Evolutionary conservation across 768 basidiomycete genomes (phyloP).

Genomic region (Candolleomyces aberdarensis): DNA sequence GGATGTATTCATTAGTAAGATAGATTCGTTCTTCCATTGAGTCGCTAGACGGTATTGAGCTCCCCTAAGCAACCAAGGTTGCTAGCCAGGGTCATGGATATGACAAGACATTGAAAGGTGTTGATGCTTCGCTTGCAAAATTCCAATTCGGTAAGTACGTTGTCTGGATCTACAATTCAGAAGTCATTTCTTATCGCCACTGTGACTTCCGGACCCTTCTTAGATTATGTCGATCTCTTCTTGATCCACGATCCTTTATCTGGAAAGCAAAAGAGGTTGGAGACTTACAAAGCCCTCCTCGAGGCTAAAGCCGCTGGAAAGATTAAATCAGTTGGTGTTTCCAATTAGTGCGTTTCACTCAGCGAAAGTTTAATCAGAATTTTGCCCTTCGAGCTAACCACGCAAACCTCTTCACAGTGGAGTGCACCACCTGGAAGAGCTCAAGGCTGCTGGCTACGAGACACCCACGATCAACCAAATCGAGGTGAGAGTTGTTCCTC

Average conservation of each 20-base stretch:
- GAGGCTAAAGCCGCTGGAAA: conserved; percentile 64
- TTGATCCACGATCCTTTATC: conserved; percentile 73
- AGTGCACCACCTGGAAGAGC: conserved; percentile 72
- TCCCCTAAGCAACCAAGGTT: conserved; percentile 8
- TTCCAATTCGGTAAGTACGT: conserved; percentile 53
- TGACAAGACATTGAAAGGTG: conserved; percentile 51
- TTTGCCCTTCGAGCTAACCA: not conserved
- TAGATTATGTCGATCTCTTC: conserved; percentile 40
- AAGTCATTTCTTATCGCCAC: too few relatives aligned
- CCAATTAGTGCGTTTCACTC: conserved; percentile 63
- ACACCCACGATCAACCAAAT: conserved; percentile 79
- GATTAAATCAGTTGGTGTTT: conserved; percentile 73
- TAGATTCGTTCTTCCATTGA: not conserved
- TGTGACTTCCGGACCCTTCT: not conserved
- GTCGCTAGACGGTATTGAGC: too few relatives aligned
- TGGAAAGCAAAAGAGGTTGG: conserved; percentile 62
- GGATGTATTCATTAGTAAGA: conserved; percentile 64
- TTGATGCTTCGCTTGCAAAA: conserved; percentile 58
- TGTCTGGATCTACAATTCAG: not conserved
- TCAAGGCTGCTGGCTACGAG: conserved; percentile 56
- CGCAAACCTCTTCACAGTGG: conserved; percentile 37
- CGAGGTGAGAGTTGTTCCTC: conserved; percentile 43
- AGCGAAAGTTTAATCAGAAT: not conserved
- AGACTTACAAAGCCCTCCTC: conserved; percentile 66
- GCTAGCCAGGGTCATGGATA: conserved; percentile 39